phyloP scores from a whole-genome alignment of 352 stramenopile genomes.

The Phytophthora macrochlamydospora region DNA sequence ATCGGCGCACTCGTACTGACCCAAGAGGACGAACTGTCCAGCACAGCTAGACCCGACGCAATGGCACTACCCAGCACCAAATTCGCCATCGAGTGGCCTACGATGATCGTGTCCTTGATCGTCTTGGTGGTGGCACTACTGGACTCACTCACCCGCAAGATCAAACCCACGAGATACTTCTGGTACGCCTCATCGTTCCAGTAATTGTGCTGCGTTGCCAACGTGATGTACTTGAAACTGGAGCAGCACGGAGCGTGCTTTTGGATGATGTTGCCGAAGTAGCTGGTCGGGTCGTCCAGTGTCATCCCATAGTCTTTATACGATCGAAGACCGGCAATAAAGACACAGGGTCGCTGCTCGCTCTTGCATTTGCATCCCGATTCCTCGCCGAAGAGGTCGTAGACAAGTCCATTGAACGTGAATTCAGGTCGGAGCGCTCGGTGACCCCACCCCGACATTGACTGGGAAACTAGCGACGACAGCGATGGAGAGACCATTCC shows the following conservation, averaged over 20 bases:
- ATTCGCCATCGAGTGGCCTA: constrained; percentile 73
- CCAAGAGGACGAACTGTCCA: constrained; percentile 43
- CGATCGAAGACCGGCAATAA: constrained; percentile 57
- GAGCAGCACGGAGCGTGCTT: constrained; percentile 68
- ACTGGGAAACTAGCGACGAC: constrained; percentile 23
- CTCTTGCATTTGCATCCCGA: constrained; percentile 45
- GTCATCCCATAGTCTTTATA: constrained; percentile 37
- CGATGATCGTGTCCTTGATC: constrained; percentile 67
- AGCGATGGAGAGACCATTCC: constrained; percentile 27
- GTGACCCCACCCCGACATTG: constrained; percentile 25
- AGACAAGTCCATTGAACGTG: constrained; percentile 21
- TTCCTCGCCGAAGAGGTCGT: constrained; percentile 8
- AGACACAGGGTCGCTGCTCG: constrained; percentile 49
- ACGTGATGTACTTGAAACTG: constrained; percentile 48
- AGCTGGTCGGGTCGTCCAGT: constrained; percentile 31
- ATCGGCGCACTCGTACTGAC: constrained; percentile 43
- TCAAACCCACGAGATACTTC: constrained; percentile 38
- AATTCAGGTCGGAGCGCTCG: constrained; percentile 25
- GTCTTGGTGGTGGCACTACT: constrained; percentile 36
- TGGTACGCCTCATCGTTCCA: constrained; percentile 54
- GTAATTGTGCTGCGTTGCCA: constrained; percentile 50
- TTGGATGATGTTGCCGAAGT: constrained; percentile 52
- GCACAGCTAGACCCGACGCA: constrained; percentile 28
- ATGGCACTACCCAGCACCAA: constrained; percentile 52
- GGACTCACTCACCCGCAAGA: constrained; percentile 40